These are phyloP conservation scores for Rhizopus sp. DNA, from an alignment of 371 early-diverging fungal genomes.

Conservation along the genomic window DNA sequence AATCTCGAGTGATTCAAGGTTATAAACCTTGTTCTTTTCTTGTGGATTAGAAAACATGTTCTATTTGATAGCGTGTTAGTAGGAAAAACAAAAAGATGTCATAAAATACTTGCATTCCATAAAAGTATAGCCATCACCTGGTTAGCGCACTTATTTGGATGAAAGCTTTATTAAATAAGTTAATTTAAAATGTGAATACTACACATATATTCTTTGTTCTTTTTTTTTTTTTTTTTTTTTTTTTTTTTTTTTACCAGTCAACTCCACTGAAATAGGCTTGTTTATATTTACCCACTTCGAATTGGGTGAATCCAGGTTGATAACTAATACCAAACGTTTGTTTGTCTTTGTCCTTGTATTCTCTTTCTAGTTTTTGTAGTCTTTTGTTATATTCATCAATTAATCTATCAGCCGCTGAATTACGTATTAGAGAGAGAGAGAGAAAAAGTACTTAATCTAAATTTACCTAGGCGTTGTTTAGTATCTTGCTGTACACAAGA, in stretches of 20 bases:
- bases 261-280: conserved; percentile 62
- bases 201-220: too few relatives aligned
- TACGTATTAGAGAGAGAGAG: not conserved
- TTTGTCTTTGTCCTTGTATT: conserved; percentile 42
- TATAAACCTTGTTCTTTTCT: conserved; percentile 38
- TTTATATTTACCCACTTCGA: conserved; percentile 54
- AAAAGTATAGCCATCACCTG: conserved; percentile 63
- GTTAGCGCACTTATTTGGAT: conserved; percentile 66
- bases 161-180: conserved; percentile 53
- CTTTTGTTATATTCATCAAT: conserved; percentile 57
- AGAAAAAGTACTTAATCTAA: not conserved
- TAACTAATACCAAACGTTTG: conserved; percentile 57
- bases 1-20: conserved; percentile 37
- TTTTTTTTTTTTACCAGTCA: conserved; percentile 53
- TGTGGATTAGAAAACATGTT: conserved; percentile 56
- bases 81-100: not conserved
- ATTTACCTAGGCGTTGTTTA: conserved; percentile 48
- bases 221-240: conserved; percentile 22
- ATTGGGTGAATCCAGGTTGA: conserved; percentile 63
- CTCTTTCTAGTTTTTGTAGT: conserved; percentile 51
- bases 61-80: conserved; percentile 18
- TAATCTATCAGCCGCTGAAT: conserved; percentile 56
- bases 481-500: conserved; percentile 55
- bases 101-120: conserved; percentile 57
- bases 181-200: conserved; percentile 5